Percentiles rank a stretch among this genome's conserved stretches.
These are phyloP conservation scores for Coemansia sp. DNA, from an alignment of 192 early-diverging fungal genomes.

Conservation along the genomic window DNA sequence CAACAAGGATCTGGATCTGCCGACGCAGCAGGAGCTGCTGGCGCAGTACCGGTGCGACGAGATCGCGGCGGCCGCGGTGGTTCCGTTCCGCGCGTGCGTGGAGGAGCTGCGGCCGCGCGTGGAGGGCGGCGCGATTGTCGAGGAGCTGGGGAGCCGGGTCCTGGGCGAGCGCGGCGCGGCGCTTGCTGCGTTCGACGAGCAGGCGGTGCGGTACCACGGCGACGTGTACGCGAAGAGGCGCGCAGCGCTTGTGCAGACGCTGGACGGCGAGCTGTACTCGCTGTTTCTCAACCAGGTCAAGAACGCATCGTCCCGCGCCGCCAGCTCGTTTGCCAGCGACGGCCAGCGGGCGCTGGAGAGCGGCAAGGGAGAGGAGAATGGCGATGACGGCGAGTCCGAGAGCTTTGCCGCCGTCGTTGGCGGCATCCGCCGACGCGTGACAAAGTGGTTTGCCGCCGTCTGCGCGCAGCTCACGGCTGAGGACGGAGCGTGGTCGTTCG, in stretches of 20 bases:
- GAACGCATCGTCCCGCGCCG: conserved; percentile 76
- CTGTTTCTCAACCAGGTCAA: conserved; percentile 84
- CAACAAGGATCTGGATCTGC: conserved; percentile 96
- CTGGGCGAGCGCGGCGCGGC: conserved; percentile 59
- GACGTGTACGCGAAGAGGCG: conserved; percentile 89
- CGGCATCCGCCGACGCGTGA: conserved; percentile 19
- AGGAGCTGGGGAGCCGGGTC: conserved; percentile 71
- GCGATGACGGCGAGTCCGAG: conserved; percentile 12
- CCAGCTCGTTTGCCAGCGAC: conserved; percentile 64
- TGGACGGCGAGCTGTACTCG: conserved; percentile 74
- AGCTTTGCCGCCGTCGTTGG: conserved; percentile 62
- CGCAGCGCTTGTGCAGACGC: conserved; percentile 72
- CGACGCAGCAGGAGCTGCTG: conserved; percentile 95
- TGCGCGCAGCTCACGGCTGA: conserved; percentile 21
- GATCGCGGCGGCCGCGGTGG: conserved; percentile 76
- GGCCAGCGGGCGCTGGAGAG: conserved; percentile 54
- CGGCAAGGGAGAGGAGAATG: too few species aligned
- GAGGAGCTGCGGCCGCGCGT: conserved; percentile 67
- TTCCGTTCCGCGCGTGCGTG: conserved; percentile 66
- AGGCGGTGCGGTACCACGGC: conserved; percentile 85
- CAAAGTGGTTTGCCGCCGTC: conserved; percentile 18
- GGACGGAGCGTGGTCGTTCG: conserved; percentile 35
- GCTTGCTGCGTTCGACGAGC: conserved; percentile 79
- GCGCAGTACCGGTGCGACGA: conserved; percentile 99
- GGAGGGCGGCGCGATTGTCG: conserved; percentile 76